phyloP scores from a whole-genome alignment of 768 basidiomycete species.

The Tricholoma sp. region DNA sequence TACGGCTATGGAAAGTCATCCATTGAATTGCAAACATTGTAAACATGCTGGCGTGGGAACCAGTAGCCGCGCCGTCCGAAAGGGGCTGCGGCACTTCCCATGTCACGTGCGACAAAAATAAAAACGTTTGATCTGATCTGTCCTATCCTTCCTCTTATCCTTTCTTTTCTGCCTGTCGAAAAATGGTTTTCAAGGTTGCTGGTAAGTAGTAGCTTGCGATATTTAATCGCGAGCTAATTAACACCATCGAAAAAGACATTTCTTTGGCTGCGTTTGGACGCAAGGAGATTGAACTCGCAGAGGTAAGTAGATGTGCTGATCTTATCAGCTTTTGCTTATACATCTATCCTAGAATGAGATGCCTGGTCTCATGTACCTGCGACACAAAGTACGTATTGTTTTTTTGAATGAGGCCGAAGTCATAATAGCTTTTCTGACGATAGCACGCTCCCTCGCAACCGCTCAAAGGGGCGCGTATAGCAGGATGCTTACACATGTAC shows the following conservation, averaged over 20 bases:
- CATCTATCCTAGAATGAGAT: slow-evolving; percentile 67
- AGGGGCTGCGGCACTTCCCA: too few relatives aligned
- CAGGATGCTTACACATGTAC: slow-evolving; percentile 97
- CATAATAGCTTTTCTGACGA: slow-evolving; percentile 19
- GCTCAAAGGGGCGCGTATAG: slow-evolving; percentile 91
- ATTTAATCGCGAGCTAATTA: slow-evolving; percentile 6
- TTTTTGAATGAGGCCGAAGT: slow-evolving; percentile 6
- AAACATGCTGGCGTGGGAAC: too few relatives aligned
- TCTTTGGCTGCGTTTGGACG: slow-evolving; percentile 99
- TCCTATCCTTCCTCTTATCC: slow-evolving; percentile 13
- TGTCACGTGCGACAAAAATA: slow-evolving; percentile 28
- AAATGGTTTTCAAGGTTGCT: slow-evolving; percentile 90
- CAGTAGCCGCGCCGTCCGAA: too few relatives aligned
- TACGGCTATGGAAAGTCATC: too few relatives aligned
- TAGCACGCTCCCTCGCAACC: slow-evolving; percentile 81
- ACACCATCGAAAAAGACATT: slow-evolving; percentile 48
- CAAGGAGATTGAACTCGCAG: slow-evolving; percentile 99
- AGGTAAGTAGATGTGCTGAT: slow-evolving; percentile 46
- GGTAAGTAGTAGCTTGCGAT: slow-evolving; percentile 38
- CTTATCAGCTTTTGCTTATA: slow-evolving; percentile 7
- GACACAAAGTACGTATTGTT: slow-evolving; percentile 59
- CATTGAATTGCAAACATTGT: too few relatives aligned
- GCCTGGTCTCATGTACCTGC: slow-evolving; percentile 94
- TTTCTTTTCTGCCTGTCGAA: slow-evolving; percentile 11
- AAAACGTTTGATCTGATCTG: slow-evolving; percentile 31